Base-by-base conservation (phyloP, 176 grass and related monocot species). In the Elymus sibiricus region DNA sequence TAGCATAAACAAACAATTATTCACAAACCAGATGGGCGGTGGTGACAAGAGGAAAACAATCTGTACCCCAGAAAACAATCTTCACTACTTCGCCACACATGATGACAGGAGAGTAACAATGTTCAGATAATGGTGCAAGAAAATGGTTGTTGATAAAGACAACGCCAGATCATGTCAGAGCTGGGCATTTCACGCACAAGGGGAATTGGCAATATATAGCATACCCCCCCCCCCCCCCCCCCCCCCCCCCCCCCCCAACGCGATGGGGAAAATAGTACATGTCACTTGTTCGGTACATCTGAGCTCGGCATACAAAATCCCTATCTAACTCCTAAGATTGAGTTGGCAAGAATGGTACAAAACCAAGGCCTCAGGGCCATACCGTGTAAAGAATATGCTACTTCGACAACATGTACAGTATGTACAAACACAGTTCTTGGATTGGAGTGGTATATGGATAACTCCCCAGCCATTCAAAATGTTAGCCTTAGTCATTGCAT, bases 381-480 rank as follows among this genome's bases (percentile, higher is more conserved):
- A 17, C 89, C 4, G 51, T 88, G 59, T 81, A 83, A 87, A 91
- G 61, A 91, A 80, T 91, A 88, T 70, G 76, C 82, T 77, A 88
- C 21, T 2, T 70, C 69, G 31, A 91, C 38, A 68, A 87, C 76
- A 84, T 91, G 51, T 91, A 91, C 89, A 88, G 68, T 88, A 91
- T 88, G 76, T 85, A 91, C 86, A 85, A 39, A 53, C 62, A 79
- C 19, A 6, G 56, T 44, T 64, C 39, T 73, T 63, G 13, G 29
- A 64, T 43, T 53, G 32, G 34, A 90, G 73, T 83, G 74, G 25
- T 86, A 78, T 86, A 65, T 24, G 71, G 59, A 70, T 56, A 42
- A 46, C 64, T 49, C 70, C 77, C 14, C 0, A 1, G 53, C 16
- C 19, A 25, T 64, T 72, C 74, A 86, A 80, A 79, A 40, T 83